These are phyloP conservation scores for Cystobasidiaceae sp. DNA, from an alignment of 1,284 basidiomycete species.

Conservation along the genomic window DNA sequence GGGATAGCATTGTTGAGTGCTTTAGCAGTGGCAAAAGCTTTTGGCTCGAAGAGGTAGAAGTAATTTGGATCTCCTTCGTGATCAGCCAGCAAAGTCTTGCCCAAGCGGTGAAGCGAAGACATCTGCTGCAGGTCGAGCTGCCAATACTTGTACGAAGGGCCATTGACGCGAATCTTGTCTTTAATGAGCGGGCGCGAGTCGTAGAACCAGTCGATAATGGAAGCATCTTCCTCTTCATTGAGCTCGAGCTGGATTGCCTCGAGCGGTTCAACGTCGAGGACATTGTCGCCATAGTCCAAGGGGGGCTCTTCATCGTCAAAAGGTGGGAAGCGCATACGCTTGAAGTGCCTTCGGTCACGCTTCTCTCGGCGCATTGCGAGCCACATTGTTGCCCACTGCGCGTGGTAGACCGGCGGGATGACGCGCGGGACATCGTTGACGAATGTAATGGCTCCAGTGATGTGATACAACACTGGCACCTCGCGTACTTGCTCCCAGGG, in stretches of 20 bases:
- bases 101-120: slow-evolving; percentile 94
- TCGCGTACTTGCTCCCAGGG: slow-evolving; percentile 99
- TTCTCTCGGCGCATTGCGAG: slow-evolving; percentile 98
- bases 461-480: slow-evolving; percentile 92
- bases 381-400: slow-evolving; percentile 99
- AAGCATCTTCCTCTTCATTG: slow-evolving; percentile 84
- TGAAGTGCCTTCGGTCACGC: slow-evolving; percentile 96
- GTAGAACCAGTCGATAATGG: slow-evolving; percentile 98
- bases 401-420: slow-evolving; percentile 96
- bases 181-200: slow-evolving; percentile 92
- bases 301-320: slow-evolving; percentile 99
- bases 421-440: slow-evolving; percentile 97
- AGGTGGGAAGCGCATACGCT: slow-evolving; percentile 99
- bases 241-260: slow-evolving; percentile 97
- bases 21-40: slow-evolving; percentile 97
- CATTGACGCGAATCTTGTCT: slow-evolving; percentile 62
- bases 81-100: slow-evolving; percentile 86
- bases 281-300: slow-evolving; percentile 96
- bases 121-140: slow-evolving; percentile 85
- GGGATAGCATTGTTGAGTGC: slow-evolving; percentile 94
- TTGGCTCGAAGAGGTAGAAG: slow-evolving; percentile 90
- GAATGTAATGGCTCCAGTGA: slow-evolving; percentile 99
- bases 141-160: slow-evolving; percentile 90
- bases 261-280: slow-evolving; percentile 93
- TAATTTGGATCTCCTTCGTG: slow-evolving; percentile 73